phyloP scores from a whole-genome alignment of 2,329 filamentous ascomycete genomes.

The Trichoderma polysporum region DNA sequence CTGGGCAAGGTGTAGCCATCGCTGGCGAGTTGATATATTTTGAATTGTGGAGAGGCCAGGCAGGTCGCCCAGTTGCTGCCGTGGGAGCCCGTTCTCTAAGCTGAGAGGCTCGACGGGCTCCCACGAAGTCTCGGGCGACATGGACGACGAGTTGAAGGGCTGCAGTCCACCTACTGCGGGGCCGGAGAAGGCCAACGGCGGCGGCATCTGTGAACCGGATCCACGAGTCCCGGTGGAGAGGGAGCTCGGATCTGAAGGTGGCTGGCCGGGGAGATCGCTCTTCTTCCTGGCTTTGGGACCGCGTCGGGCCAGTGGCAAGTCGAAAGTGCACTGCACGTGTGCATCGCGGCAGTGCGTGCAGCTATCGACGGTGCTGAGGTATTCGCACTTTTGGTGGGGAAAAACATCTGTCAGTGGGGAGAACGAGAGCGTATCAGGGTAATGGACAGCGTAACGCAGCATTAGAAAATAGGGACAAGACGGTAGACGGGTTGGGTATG shows the following conservation, averaged over 20 bases:
- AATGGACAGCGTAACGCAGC: conserved; percentile 1
- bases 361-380: conserved; percentile 25
- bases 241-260: conserved; percentile 19
- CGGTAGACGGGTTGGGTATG: neutral
- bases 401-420: conserved; percentile 10
- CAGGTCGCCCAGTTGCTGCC: conserved; percentile 13
- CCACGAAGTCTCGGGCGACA: conserved; percentile 20
- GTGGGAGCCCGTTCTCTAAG: conserved; percentile 17
- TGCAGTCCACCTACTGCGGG: conserved; percentile 16
- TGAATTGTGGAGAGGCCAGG: conserved; percentile 15
- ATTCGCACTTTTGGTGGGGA: conserved; percentile 31
- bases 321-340: conserved; percentile 37
- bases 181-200: conserved; percentile 14
- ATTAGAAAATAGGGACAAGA: neutral
- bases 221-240: conserved; percentile 13
- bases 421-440: neutral
- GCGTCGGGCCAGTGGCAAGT: conserved; percentile 39
- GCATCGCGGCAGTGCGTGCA: conserved; percentile 37
- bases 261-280: conserved; percentile 22
- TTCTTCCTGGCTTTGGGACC: conserved; percentile 39
- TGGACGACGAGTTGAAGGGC: conserved; percentile 14
- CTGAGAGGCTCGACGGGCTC: conserved; percentile 17
- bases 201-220: conserved; percentile 15
- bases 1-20: conserved; percentile 32
- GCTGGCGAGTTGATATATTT: conserved; percentile 27